phyloP scores from a whole-genome alignment of 768 basidiomycete species.

The Pulveroboletus ravenelii region DNA sequence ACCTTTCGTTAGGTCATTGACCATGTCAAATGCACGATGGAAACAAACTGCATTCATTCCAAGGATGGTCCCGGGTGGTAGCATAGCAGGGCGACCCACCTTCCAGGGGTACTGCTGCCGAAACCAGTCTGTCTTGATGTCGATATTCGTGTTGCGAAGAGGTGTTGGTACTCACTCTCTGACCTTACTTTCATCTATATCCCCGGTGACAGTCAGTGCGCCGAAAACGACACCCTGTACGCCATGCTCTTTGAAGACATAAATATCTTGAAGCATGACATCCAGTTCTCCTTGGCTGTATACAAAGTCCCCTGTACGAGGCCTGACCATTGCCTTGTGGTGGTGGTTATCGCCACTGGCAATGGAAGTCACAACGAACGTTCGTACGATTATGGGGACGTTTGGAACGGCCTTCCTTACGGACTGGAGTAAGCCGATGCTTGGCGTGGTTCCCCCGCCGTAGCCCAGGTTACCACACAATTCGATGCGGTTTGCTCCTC shows the following conservation, averaged over 20 bases:
- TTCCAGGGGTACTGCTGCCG: slow-evolving; percentile 57
- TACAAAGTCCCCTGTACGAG: slow-evolving; percentile 73
- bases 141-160: neutral
- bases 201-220: slow-evolving; percentile 50
- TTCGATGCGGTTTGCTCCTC: slow-evolving; percentile 74
- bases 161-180: slow-evolving; percentile 33
- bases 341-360: neutral
- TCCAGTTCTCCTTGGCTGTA: slow-evolving; percentile 63
- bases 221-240: slow-evolving; percentile 68
- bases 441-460: slow-evolving; percentile 83
- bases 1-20: slow-evolving; percentile 51
- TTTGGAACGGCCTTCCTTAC: slow-evolving; percentile 47
- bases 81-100: slow-evolving; percentile 34
- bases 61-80: neutral
- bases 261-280: slow-evolving; percentile 74
- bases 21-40: slow-evolving; percentile 78
- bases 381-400: slow-evolving; percentile 68
- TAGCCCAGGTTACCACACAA: slow-evolving; percentile 63
- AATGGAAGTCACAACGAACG: slow-evolving; percentile 6
- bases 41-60: slow-evolving; percentile 57
- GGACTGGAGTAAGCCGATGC: slow-evolving; percentile 61
- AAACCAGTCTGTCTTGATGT: slow-evolving; percentile 41
- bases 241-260: slow-evolving; percentile 49
- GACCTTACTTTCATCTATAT: slow-evolving; percentile 55
- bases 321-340: slow-evolving; percentile 71